These are phyloP conservation scores for Aspergillus cejpii DNA, from an alignment of 2,329 filamentous ascomycete genomes.

Conservation along the genomic window DNA sequence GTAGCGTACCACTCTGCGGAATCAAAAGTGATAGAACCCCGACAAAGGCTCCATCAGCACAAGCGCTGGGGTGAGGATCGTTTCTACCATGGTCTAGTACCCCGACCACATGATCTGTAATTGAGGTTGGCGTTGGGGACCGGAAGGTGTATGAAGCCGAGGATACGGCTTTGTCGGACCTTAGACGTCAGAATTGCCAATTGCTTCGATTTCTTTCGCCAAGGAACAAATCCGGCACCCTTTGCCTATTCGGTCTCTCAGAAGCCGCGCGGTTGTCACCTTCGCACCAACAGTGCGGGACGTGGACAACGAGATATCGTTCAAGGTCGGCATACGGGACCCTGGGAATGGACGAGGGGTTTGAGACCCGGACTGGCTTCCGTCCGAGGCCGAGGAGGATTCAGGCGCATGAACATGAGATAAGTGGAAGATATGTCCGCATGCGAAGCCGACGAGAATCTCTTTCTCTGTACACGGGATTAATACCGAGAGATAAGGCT, in stretches of 20 bases:
- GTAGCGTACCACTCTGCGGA: constrained; percentile 4
- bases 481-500: too few species aligned
- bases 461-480: constrained; percentile 42
- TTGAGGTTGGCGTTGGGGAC: too few species aligned
- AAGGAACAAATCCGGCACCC: constrained; percentile 38
- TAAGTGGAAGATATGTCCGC: constrained; percentile 62
- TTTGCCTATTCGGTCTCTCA: constrained; percentile 60
- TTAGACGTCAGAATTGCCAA: constrained; percentile 19
- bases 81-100: background rate
- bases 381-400: constrained; percentile 17
- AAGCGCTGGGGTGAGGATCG: background rate
- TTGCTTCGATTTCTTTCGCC: constrained; percentile 30
- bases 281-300: constrained; percentile 68
- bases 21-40: background rate
- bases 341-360: constrained; percentile 19
- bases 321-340: constrained; percentile 13
- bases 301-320: constrained; percentile 25
- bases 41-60: background rate
- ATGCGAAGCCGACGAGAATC: constrained; percentile 59
- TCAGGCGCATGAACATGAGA: constrained; percentile 50
- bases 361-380: constrained; percentile 17
- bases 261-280: constrained; percentile 73
- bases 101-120: too few species aligned
- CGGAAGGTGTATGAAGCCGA: background rate
- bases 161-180: background rate